Conservation (phyloP, 2,329 filamentous ascomycete genomes). For the Colletotrichum viniferum region DNA sequence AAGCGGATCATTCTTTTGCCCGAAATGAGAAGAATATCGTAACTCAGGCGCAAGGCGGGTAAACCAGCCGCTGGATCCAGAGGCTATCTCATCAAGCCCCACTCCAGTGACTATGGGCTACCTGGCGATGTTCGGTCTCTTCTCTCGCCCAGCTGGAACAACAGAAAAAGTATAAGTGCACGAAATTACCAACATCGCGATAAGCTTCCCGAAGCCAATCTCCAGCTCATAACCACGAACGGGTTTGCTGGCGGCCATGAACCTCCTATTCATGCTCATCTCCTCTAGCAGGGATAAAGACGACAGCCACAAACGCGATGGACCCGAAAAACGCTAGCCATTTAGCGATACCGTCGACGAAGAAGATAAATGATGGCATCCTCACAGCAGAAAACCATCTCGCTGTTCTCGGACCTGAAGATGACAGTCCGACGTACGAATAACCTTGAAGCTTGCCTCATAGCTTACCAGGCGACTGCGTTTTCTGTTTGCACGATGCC, state of each 20-base stretch:
- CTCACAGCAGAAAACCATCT: neutral
- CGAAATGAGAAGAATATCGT: neutral
- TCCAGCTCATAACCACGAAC: too few species aligned
- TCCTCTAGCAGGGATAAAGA: too few species aligned
- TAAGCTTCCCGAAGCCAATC: too few species aligned
- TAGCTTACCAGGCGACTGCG: neutral
- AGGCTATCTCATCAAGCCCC: neutral
- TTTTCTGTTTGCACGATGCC: neutral
- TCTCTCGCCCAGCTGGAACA: neutral
- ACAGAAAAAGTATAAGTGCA: too few species aligned
- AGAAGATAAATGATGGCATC: too few species aligned
- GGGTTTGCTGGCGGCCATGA: too few species aligned
- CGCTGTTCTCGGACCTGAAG: neutral
- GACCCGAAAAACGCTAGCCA: too few species aligned
- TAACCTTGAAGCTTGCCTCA: neutral
- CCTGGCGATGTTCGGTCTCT: neutral
- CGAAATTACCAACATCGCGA: too few species aligned
- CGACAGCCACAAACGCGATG: too few species aligned
- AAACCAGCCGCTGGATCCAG: neutral
- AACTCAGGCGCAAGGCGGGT: neutral
- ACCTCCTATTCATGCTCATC: too few species aligned
- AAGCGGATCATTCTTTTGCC: neutral
- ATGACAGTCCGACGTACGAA: neutral
- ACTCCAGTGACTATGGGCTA: neutral
- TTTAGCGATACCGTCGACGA: too few species aligned